phyloP scores from a whole-genome alignment of 2,329 filamentous ascomycete genomes.

The Hyphodiscus sp. region DNA sequence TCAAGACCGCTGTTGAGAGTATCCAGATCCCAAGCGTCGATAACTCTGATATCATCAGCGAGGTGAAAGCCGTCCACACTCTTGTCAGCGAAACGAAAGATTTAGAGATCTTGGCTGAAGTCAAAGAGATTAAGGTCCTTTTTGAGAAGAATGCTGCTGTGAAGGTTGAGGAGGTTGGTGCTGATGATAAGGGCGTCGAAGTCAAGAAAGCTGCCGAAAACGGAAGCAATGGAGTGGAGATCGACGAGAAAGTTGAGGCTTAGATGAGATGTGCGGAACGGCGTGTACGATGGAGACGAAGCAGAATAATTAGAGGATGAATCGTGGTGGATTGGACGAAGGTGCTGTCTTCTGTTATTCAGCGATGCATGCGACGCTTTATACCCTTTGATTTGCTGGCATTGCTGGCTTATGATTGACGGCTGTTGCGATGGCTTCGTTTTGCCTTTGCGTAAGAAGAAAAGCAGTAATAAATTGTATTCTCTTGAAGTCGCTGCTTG shows the following conservation, averaged over 20 bases:
- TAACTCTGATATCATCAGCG: constrained; percentile 3
- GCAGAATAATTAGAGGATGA: background rate
- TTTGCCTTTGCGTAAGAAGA: background rate
- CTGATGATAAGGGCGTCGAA: background rate
- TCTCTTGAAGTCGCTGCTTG: background rate
- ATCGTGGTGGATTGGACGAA: background rate
- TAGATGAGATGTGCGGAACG: background rate
- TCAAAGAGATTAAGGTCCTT: background rate
- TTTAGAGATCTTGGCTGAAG: background rate
- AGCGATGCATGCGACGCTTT: background rate
- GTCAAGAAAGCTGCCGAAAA: background rate
- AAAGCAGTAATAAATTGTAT: background rate
- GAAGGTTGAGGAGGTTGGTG: constrained; percentile 5
- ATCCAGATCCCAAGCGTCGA: background rate
- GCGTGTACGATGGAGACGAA: background rate
- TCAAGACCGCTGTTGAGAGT: constrained; percentile 2
- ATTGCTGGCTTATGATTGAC: background rate
- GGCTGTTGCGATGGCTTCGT: background rate
- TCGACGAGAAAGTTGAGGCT: background rate
- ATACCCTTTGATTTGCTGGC: background rate
- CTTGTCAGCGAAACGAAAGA: constrained; percentile 2
- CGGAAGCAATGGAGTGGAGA: background rate
- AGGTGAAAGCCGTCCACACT: background rate
- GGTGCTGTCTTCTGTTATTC: background rate
- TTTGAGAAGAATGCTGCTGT: background rate